These are phyloP conservation scores for Tricholoma hemisulphureum DNA, from an alignment of 768 basidiomycete species.

Conservation along the genomic window DNA sequence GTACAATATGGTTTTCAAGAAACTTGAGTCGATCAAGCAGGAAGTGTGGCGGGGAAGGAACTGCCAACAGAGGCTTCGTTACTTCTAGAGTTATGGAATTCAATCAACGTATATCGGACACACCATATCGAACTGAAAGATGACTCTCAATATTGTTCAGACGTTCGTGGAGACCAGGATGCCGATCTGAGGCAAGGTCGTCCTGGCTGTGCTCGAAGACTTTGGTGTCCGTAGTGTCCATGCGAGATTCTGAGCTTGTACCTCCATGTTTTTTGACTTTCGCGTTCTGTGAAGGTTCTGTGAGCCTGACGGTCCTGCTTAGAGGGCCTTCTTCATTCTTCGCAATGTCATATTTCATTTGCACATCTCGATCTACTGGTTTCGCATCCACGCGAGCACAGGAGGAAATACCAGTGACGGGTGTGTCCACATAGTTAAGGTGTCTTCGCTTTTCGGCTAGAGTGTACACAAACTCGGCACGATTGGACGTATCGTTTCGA, in stretches of 20 bases:
- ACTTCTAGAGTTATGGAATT: neutral
- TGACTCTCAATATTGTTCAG: slow-evolving; percentile 69
- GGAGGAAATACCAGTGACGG: slow-evolving; percentile 35
- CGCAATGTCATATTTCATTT: slow-evolving; percentile 88
- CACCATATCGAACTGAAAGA: slow-evolving; percentile 73
- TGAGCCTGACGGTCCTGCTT: slow-evolving; percentile 50
- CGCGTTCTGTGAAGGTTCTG: slow-evolving; percentile 7
- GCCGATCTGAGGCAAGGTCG: slow-evolving; percentile 38
- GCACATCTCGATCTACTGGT: slow-evolving; percentile 65
- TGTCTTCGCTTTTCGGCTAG: slow-evolving; percentile 53
- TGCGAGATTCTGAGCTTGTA: neutral
- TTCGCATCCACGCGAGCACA: slow-evolving; percentile 78
- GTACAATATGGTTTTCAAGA: slow-evolving; percentile 74
- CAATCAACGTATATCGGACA: slow-evolving; percentile 8
- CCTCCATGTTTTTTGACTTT: slow-evolving; percentile 16
- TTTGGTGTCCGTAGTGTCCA: slow-evolving; percentile 14
- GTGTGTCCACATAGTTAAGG: slow-evolving; percentile 26
- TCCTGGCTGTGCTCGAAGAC: slow-evolving; percentile 9
- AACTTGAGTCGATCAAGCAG: slow-evolving; percentile 64
- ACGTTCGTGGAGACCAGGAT: slow-evolving; percentile 65
- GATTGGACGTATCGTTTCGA: slow-evolving; percentile 75
- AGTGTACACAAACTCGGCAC: slow-evolving; percentile 67
- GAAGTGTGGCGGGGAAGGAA: slow-evolving; percentile 67
- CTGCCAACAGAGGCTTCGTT: slow-evolving; percentile 36
- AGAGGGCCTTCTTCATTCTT: slow-evolving; percentile 80